phyloP scores from a whole-genome alignment of 148 eudicot species.

The Chenopodium berlandieri region DNA sequence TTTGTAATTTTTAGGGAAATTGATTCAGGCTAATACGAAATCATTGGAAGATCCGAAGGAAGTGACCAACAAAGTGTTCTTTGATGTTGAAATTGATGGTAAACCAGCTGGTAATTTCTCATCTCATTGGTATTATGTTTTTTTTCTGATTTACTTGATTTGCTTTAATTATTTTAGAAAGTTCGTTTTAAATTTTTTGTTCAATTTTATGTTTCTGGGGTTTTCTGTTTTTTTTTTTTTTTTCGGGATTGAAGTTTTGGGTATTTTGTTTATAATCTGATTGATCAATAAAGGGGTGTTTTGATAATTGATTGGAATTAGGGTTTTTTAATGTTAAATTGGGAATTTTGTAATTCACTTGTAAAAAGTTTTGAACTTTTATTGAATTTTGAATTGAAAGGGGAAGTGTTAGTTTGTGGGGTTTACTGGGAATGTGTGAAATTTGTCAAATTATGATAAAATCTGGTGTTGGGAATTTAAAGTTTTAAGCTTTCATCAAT shows the following conservation, averaged over 20 bases:
- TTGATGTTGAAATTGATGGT: slow-evolving; percentile 88
- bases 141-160: no score
- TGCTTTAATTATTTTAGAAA: no score
- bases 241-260: background rate
- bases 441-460: background rate
- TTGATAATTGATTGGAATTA: background rate
- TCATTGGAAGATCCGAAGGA: slow-evolving; percentile 65
- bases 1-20: slow-evolving; percentile 7
- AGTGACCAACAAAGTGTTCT: slow-evolving; percentile 87
- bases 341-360: background rate
- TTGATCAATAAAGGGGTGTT: background rate
- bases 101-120: slow-evolving; percentile 70
- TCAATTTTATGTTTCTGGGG: no score
- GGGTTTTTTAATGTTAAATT: background rate
- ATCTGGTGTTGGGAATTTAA: slow-evolving; percentile 10
- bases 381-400: background rate
- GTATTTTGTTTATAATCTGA: background rate
- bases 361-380: no score
- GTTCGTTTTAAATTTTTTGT: no score
- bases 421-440: background rate
- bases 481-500: background rate
- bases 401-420: background rate
- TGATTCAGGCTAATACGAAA: slow-evolving; percentile 76
- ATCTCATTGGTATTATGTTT: background rate
- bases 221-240: no score